phyloP scores from a whole-genome alignment of 768 basidiomycete species.

The Cantharellus cinnabarinus region DNA sequence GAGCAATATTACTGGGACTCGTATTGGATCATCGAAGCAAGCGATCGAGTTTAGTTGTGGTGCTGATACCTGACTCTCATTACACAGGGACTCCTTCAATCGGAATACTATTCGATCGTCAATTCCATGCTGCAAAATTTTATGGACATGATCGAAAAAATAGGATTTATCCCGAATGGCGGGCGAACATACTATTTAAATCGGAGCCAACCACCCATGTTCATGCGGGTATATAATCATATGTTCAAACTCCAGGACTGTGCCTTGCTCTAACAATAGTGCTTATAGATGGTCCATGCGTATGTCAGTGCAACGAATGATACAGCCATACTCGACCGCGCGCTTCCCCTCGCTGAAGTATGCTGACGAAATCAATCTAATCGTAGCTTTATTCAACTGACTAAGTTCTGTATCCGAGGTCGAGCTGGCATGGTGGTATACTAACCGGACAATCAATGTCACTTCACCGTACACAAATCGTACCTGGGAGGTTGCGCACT shows the following conservation, averaged over 20 bases:
- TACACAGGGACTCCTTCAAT: constrained; percentile 57
- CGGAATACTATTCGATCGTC: constrained; percentile 48
- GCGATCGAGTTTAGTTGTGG: not conserved
- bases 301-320: constrained; percentile 60
- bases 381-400: not conserved
- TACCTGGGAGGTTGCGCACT: constrained; percentile 47
- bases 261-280: not conserved
- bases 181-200: constrained; percentile 82
- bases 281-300: constrained; percentile 59
- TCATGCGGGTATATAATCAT: constrained; percentile 36
- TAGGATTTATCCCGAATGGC: constrained; percentile 90
- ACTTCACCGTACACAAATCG: constrained; percentile 48
- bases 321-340: constrained; percentile 50
- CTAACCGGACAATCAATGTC: constrained; percentile 47
- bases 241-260: not conserved
- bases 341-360: constrained; percentile 69
- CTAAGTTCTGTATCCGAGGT: constrained; percentile 20
- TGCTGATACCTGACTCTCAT: not conserved
- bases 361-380: constrained; percentile 10
- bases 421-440: constrained; percentile 70
- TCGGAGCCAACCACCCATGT: constrained; percentile 79
- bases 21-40: constrained; percentile 43
- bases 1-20: constrained; percentile 34
- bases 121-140: constrained; percentile 77
- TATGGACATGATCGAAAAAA: constrained; percentile 71